Conservation (phyloP, 371 early-diverging fungal genomes). For the Haplosporangium sp. region DNA sequence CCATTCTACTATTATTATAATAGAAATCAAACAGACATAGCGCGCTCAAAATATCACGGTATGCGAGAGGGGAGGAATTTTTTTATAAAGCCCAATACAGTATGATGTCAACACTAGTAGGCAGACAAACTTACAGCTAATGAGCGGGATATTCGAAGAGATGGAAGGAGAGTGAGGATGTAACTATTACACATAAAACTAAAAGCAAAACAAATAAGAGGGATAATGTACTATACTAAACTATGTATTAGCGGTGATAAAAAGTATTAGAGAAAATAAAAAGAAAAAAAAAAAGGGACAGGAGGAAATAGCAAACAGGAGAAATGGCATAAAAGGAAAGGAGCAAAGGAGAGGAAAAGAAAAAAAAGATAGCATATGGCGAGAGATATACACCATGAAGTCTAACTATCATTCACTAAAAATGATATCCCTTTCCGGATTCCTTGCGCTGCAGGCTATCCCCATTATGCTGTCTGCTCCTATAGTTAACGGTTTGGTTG, state of each 20-base stretch:
- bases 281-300: not conserved
- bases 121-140: not conserved
- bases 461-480: not conserved
- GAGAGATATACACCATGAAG: not conserved
- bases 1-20: not conserved
- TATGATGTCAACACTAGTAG: not conserved
- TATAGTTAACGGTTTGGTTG: not conserved
- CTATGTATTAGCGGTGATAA: conserved; percentile 3
- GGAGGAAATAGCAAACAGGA: not conserved
- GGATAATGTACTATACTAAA: not conserved
- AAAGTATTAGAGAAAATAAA: not conserved
- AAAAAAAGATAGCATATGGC: conserved; percentile 5
- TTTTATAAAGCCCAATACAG: not conserved
- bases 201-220: conserved; percentile 3
- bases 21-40: not conserved
- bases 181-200: conserved; percentile 1
- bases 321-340: not conserved
- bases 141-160: not conserved
- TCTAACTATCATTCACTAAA: not conserved
- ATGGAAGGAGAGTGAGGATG: not conserved
- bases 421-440: conserved; percentile 1
- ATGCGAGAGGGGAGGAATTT: not conserved
- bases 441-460: not conserved
- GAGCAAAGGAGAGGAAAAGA: conserved; percentile 3
- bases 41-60: not conserved